Percentiles rank a stretch among this genome's conserved stretches.
phyloP scores from a whole-genome alignment of 129 eudicot genomes.

The Artemisia tridentata region DNA sequence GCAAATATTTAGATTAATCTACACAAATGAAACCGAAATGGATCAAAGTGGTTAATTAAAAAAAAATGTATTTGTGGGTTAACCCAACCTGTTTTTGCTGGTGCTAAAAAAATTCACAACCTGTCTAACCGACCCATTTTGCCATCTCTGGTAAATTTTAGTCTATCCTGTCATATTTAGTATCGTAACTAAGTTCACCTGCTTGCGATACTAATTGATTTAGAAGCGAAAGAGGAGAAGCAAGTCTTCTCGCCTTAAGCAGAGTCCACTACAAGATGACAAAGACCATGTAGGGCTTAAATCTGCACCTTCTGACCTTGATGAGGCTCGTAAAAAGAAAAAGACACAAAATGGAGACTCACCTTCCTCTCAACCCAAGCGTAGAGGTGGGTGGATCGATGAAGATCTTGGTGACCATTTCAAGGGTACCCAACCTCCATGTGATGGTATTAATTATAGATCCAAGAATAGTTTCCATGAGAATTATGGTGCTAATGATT shows the following conservation, averaged over 20 bases:
- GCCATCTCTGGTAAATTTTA: not conserved
- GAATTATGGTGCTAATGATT: conserved; percentile 34
- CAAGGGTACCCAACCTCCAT: conserved; percentile 37
- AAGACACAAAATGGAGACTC: conserved; percentile 29
- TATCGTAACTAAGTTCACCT: not conserved
- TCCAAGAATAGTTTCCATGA: conserved; percentile 18
- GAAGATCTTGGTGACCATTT: conserved; percentile 44
- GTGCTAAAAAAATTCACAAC: not conserved
- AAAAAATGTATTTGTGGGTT: not conserved
- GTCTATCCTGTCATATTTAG: conserved; percentile 1
- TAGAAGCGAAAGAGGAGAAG: conserved; percentile 47
- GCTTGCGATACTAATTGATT: not conserved
- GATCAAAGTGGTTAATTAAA: not conserved
- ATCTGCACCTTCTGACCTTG: conserved; percentile 51
- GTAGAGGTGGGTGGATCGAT: conserved; percentile 55
- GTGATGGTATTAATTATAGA: too few relatives aligned
- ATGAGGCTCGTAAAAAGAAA: conserved; percentile 39
- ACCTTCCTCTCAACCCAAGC: conserved; percentile 33
- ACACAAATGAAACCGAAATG: not conserved
- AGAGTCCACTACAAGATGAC: conserved; percentile 30
- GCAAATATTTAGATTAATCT: not conserved
- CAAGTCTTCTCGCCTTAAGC: conserved; percentile 41
- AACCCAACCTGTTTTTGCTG: not conserved
- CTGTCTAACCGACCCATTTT: not conserved
- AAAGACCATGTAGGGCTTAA: conserved; percentile 23